Evolutionary conservation across 2,329 filamentous ascomycete species (phyloP).

Genomic region (Alternaria postmessia): DNA sequence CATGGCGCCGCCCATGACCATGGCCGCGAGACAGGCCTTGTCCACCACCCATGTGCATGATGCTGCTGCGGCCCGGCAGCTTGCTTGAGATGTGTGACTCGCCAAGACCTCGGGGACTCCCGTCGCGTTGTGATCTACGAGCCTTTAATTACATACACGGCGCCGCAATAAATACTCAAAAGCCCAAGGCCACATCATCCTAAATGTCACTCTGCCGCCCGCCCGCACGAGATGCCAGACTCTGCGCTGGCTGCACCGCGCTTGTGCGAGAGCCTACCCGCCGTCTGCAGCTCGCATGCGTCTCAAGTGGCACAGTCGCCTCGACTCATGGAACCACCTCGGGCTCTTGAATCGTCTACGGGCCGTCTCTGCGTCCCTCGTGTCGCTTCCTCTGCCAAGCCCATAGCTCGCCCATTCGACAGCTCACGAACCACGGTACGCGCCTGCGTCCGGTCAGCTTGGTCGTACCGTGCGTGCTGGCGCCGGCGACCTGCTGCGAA

Average conservation of each 20-base stretch:
- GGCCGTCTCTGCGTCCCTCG: conserved; percentile 29
- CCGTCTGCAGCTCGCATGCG: conserved; percentile 7
- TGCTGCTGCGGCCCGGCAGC: conserved; percentile 22
- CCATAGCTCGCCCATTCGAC: conserved; percentile 19
- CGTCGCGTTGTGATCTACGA: conserved; percentile 35
- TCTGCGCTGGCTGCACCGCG: conserved; percentile 11
- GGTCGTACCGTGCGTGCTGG: conserved; percentile 11
- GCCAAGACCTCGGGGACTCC: conserved; percentile 30
- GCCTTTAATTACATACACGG: conserved; percentile 28
- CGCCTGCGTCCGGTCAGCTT: conserved; percentile 18
- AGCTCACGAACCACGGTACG: conserved; percentile 32
- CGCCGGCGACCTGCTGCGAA: conserved; percentile 8
- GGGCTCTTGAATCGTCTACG: conserved; percentile 32
- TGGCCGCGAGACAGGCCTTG: conserved; percentile 9
- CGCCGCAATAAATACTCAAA: conserved; percentile 3
- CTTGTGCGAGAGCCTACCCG: conserved; percentile 5
- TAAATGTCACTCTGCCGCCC: not conserved
- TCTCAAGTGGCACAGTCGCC: conserved; percentile 14
- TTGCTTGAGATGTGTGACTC: conserved; percentile 31
- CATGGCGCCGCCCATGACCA: not conserved
- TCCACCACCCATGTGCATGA: conserved; percentile 24
- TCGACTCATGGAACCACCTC: conserved; percentile 23
- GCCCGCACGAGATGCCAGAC: not conserved
- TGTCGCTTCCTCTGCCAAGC: conserved; percentile 26
- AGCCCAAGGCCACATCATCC: not conserved